Conservation (phyloP, 345 rosid species). For the Populus euphratica region DNA sequence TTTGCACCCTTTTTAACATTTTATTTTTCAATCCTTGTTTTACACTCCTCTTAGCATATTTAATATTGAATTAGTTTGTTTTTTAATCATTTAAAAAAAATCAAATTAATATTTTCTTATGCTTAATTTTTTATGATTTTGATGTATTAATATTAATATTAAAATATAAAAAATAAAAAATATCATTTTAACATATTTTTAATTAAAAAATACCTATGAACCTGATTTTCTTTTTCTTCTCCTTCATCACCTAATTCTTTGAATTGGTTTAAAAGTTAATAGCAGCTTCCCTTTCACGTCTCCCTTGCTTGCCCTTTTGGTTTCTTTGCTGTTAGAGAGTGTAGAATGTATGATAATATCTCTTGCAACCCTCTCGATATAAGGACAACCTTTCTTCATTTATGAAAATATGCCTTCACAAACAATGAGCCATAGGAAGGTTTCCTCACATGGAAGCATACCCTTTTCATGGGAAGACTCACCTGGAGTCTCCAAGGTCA, state of each 20-base stretch:
- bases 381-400: background rate
- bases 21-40: too few species aligned
- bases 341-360: slow-evolving; percentile 28
- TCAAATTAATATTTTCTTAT: too few species aligned
- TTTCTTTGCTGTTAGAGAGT: slow-evolving; percentile 27
- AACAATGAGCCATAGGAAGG: slow-evolving; percentile 36
- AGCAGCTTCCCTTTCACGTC: slow-evolving; percentile 32
- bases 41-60: too few species aligned
- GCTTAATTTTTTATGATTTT: too few species aligned
- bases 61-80: too few species aligned
- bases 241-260: slow-evolving; percentile 25
- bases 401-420: background rate
- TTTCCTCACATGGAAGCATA: slow-evolving; percentile 54
- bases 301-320: slow-evolving; percentile 32
- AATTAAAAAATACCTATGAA: background rate
- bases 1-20: too few species aligned
- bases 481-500: slow-evolving; percentile 56
- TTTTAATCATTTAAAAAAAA: too few species aligned
- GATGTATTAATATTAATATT: too few species aligned
- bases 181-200: too few species aligned
- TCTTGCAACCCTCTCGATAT: background rate
- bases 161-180: too few species aligned
- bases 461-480: slow-evolving; percentile 72
- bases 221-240: slow-evolving; percentile 7
- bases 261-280: slow-evolving; percentile 15